These are phyloP conservation scores for Cerioporus squamosus DNA, from an alignment of 1,284 basidiomycete genomes.

Conservation along the genomic window DNA sequence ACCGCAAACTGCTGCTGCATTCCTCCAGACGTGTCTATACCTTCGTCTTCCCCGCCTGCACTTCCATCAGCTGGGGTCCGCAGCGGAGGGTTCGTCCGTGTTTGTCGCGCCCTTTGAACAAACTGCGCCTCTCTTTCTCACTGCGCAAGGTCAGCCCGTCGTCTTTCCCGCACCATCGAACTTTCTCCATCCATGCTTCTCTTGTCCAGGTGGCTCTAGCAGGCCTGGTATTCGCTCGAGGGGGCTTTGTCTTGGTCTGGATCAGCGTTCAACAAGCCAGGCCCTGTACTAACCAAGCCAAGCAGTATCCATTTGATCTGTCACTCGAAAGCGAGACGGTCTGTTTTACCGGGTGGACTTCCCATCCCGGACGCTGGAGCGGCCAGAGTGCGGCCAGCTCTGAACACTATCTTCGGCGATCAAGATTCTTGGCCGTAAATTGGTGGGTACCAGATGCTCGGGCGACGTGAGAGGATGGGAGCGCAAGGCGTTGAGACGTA, in stretches of 20 bases:
- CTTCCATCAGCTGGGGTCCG: conserved; percentile 14
- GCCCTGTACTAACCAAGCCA: conserved; percentile 12
- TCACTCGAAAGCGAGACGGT: conserved; percentile 5
- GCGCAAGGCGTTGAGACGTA: conserved; percentile 6
- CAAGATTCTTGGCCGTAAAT: conserved; percentile 26
- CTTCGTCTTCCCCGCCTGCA: conserved; percentile 18
- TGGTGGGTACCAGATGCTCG: conserved; percentile 22
- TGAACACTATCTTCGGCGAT: conserved; percentile 24
- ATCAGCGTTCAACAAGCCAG: conserved; percentile 16
- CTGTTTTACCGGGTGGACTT: conserved; percentile 13
- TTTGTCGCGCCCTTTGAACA: conserved; percentile 17
- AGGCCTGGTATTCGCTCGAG: neutral
- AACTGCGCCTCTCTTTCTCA: conserved; percentile 18
- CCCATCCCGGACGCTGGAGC: conserved; percentile 7
- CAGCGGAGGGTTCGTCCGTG: conserved; percentile 12
- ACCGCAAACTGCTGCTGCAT: conserved; percentile 14
- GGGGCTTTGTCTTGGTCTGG: conserved; percentile 2
- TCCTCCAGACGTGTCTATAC: conserved; percentile 9
- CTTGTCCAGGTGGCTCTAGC: conserved; percentile 16
- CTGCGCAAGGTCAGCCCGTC: neutral
- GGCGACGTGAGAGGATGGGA: conserved; percentile 13
- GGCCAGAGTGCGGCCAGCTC: conserved; percentile 17
- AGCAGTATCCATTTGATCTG: conserved; percentile 12
- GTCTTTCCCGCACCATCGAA: neutral
- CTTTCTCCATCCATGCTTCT: conserved; percentile 6